Base-by-base conservation (phyloP, 2,329 filamentous ascomycete species). In the Alternaria angustiovoidea region DNA sequence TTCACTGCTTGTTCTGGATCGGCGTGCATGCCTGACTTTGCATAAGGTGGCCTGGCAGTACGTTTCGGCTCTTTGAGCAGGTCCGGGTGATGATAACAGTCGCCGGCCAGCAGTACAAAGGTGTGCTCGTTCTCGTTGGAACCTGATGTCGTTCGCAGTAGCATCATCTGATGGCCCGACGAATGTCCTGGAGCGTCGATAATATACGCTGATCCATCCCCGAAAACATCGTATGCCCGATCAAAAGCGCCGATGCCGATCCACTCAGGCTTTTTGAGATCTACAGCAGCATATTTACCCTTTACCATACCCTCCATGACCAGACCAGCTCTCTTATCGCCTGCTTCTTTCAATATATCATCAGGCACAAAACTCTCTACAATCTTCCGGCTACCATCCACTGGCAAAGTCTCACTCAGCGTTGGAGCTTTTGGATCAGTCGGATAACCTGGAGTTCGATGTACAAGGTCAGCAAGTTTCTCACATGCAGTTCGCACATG, bases 151-250 rank as follows among this genome's bases (percentile, higher is more conserved):
- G 69, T 70, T 2, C 74, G 54, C 2, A 76, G 44, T 24, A 77
- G 64, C 70, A 76, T 70, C 72, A 75, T 86, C 14, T 85, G 72
- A 63, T 87, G 85, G 0, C 85, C 85, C 12, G 81, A 77, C 0
- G 85, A 72, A 64, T 87, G 84, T 0, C 85, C 85, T 0, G 85
- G 85, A 0, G 80, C 79, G 64, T 86, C 81, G 24, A 86, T 72
- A 0, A 86, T 70, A 64, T 80, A 84, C 5, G 84, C 69, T n/a
- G 77, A 78, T 0, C 80, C 81, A 61, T 87, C 84, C 0, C 75
- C 74, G 60, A 85, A 83, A 9, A 85, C 66, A 64, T 86, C 84
- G 11, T 84, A 72, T 1, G 76, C 78, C 2, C 78, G 69, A 1
- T 82, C 80, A 56, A 86, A 85, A 0, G 78, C 54, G 7, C 72